Base-by-base conservation (phyloP, 495 filamentous ascomycete species). In the Acidiella bohemica region DNA sequence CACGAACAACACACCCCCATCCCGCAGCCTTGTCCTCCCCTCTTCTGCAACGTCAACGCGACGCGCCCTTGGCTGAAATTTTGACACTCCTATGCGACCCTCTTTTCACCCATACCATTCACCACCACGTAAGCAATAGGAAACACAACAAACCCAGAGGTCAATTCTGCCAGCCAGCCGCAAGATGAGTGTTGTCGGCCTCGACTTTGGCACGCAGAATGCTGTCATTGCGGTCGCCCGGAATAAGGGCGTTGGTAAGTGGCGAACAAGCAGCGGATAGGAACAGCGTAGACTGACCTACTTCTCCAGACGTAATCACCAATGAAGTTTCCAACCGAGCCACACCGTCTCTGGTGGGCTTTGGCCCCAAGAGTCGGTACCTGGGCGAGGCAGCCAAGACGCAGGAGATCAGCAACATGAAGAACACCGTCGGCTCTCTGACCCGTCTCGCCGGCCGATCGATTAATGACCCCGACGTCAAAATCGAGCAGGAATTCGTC, bases 291-390 rank as follows among this genome's bases (percentile, higher is more conserved):
- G n/a, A n/a, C n/a, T n/a, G n/a, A n/a, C n/a, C n/a, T n/a, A n/a
- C n/a, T n/a, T n/a, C n/a, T n/a, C n/a, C n/a, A 60, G 90, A 99
- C 72, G 93, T 99, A 62, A 95, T 97, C 59, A 81, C 87, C 65
- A 97, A 97, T 68, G 90, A 99, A 65, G 90, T 96, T 53, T 99
- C 90, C 42, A 96, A 99, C 70, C 80, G 90, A 65, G 80, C 84
- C 38, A 99, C 90, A 49, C 90, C 90, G 84, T 94, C 90, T 49
- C 72, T 99, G 42, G 90, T 99, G 47, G 84, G 84, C 56, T 99
- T 96, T 64, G 85, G 81, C 37, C 80, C 84, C 54, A 92, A 88
- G 67, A 81, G 74, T 59, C 78, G 90, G 70, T 87, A 87, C 54
- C 73, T 96, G 46, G 90, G 90, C 47, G 90, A 96, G 66, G 64